Percentiles rank a stretch among this genome's conserved stretches.
These are phyloP conservation scores for Toxicodendron radicans DNA, from an alignment of 345 rosid species.

Conservation along the genomic window DNA sequence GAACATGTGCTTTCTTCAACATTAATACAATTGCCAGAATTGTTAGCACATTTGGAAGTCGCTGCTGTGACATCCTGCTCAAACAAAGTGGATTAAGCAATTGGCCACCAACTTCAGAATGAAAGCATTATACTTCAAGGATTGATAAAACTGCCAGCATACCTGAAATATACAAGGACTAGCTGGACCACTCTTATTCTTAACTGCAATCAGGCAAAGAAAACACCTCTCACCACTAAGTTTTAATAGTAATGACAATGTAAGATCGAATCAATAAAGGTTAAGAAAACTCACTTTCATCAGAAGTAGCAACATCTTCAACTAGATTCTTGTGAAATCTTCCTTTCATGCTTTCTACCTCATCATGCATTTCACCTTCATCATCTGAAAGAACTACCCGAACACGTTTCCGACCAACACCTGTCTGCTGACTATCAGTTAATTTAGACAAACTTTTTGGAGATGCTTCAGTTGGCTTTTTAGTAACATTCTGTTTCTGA, in stretches of 20 bases:
- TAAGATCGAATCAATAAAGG: slow-evolving; percentile 16
- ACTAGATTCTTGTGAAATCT: slow-evolving; percentile 22
- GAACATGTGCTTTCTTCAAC: slow-evolving; percentile 75
- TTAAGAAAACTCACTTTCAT: slow-evolving; percentile 44
- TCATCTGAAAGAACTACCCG: slow-evolving; percentile 82
- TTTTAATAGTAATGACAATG: slow-evolving; percentile 13
- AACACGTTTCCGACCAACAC: slow-evolving; percentile 62
- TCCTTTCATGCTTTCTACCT: slow-evolving; percentile 35
- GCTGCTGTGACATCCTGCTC: slow-evolving; percentile 39
- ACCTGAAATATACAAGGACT: slow-evolving; percentile 39
- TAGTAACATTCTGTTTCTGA: slow-evolving; percentile 32
- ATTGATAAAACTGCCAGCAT: neutral
- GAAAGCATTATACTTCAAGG: slow-evolving; percentile 8
- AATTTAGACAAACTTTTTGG: slow-evolving; percentile 39
- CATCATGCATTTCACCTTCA: slow-evolving; percentile 62
- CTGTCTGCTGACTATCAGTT: slow-evolving; percentile 46
- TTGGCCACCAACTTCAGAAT: slow-evolving; percentile 15
- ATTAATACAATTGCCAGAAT: slow-evolving; percentile 42
- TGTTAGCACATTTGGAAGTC: slow-evolving; percentile 37
- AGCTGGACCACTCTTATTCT: slow-evolving; percentile 18
- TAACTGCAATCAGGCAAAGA: slow-evolving; percentile 35
- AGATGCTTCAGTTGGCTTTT: slow-evolving; percentile 29
- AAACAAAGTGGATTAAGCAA: slow-evolving; percentile 18
- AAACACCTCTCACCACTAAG: slow-evolving; percentile 15
- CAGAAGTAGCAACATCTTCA: slow-evolving; percentile 53